A percentile compares a stretch with the other conserved stretches of the same genome.
Evolutionary conservation across 768 basidiomycete species (phyloP).

Genomic region (Kondoa malvinella): DNA sequence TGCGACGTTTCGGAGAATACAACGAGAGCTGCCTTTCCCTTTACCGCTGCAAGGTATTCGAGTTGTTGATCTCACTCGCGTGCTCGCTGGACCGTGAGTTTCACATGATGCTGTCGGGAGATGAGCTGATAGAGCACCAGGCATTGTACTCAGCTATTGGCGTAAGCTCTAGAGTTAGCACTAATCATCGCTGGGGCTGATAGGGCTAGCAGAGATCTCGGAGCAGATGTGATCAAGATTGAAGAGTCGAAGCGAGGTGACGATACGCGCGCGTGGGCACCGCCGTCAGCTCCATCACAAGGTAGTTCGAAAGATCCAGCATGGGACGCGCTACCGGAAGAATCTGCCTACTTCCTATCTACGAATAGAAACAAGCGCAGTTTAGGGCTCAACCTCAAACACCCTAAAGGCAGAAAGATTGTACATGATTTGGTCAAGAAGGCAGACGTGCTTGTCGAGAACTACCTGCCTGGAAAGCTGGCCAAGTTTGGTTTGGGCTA

Average conservation of each 20-base stretch:
- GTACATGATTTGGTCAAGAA: slow-evolving; percentile 50
- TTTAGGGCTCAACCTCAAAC: slow-evolving; percentile 75
- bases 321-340: slow-evolving; percentile 48
- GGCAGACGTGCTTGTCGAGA: slow-evolving; percentile 49
- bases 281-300: neutral
- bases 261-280: slow-evolving; percentile 50
- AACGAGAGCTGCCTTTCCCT: slow-evolving; percentile 31
- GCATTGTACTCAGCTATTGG: slow-evolving; percentile 48
- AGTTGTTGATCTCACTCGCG: slow-evolving; percentile 75
- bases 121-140: neutral
- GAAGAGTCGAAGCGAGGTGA: slow-evolving; percentile 55
- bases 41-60: slow-evolving; percentile 55
- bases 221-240: slow-evolving; percentile 85
- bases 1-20: slow-evolving; percentile 9
- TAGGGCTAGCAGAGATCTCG: too few species aligned
- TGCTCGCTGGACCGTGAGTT: slow-evolving; percentile 36
- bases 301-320: slow-evolving; percentile 17
- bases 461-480: slow-evolving; percentile 44
- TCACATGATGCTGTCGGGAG: neutral
- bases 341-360: slow-evolving; percentile 82
- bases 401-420: slow-evolving; percentile 55
- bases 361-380: slow-evolving; percentile 69
- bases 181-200: too few species aligned
- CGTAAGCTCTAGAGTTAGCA: too few species aligned
- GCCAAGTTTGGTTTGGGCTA: slow-evolving; percentile 68